Evolutionary conservation across 2,329 filamentous ascomycete species (phyloP), one percentile per base, ranked within the genome.

Genomic region (Aspergillus tamarii): DNA sequence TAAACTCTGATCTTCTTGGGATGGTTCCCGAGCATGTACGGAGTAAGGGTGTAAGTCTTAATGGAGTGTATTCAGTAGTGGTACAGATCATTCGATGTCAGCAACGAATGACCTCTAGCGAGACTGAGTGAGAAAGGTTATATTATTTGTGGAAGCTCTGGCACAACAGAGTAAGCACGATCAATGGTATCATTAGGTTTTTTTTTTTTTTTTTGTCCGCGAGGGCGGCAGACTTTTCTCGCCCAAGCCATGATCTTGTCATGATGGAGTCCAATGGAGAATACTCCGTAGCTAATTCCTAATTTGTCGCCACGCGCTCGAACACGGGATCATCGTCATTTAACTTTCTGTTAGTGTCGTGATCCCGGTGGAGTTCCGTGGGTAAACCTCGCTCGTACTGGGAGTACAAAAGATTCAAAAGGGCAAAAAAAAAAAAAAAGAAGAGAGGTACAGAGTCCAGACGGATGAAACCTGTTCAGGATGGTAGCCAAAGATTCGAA

Each of bases 321-420:
- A 65, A 64, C 52, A 66, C 57, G 50, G 46, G 61, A 65, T 66
- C 61, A 66, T 64, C 64, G 11, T 63, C 64, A 66, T 66, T 66
- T 67, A 59, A 66, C 60, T 66, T 63, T 48, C 6, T 21, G 28
- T 28, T 53, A 48, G 28, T 30, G 5, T 1, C 1, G 19, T 23
- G 28, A 21, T 5, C 19, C 23, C 21, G 5, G 52, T 55, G 34
- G 48, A n/a, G 28, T 12, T 2, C 43, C 12, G 21, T n/a, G 28
- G 28, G 28, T 32, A 52, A 30, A 5, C 46, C 46, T 30, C 26
- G 14, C 46, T 8, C n/a, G n/a, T n/a, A 50, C 30, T 30, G 6
- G 26, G 4, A 50, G 46, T 19, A 50, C 23, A 32, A n/a, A 7
- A 32, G 7, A 11, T 1, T 19, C 6, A 7, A 54, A 36, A 14